Base-by-base conservation (phyloP, 1,139 yeast species). In the Saccharomyces hybrid region DNA sequence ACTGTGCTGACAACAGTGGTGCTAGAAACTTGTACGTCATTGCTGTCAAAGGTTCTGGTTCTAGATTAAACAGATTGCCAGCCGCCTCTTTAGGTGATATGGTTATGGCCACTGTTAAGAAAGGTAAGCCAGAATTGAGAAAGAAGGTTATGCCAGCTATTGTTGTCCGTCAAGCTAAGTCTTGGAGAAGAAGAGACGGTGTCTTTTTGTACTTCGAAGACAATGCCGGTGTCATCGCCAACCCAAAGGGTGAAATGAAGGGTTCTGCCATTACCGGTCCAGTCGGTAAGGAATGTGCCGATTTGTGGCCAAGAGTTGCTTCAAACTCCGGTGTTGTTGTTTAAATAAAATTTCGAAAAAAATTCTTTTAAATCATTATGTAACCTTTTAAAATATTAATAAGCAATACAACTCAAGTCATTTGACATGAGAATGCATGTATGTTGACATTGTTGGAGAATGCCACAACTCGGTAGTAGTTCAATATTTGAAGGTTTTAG, bases 151-250 rank as follows among this genome's bases (percentile, higher is more conserved):
- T 95, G 97, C 99, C 98, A 78, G 99, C 99, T 73, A 90, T 95
- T 71, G 98, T 95, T 74, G 88, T 95, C 70, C 93, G 99, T 83
- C 99, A 95, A 84, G 81, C 99, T 69, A 93, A 93, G 85, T 95
- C 99, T 72, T 95, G 99, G 99, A 91, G 99, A 91, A 89, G 99
- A 88, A 90, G 86, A 86, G 99, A 95, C 76, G 99, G 99, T 88
- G 88, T 90, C 74, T 95, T 78, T 90, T 89, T 95, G 78, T 95
- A 95, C 91, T 95, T 95, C 73, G 99, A 95, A 86, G 99, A 95
- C 82, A 95, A 95, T 76, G 99, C 99, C 67, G 99, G 99, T 86
- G 99, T 95, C 78, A 95, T 95, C 75, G 99, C 93, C 77, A 95
- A 95, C 83, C 99, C 99, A 77, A 95, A 95, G 93, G 99, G 99